Evolutionary conservation across 805 yeast species (phyloP), one percentile per base, ranked within the genome.

Genomic region (Barnettozyma sucrosica): DNA sequence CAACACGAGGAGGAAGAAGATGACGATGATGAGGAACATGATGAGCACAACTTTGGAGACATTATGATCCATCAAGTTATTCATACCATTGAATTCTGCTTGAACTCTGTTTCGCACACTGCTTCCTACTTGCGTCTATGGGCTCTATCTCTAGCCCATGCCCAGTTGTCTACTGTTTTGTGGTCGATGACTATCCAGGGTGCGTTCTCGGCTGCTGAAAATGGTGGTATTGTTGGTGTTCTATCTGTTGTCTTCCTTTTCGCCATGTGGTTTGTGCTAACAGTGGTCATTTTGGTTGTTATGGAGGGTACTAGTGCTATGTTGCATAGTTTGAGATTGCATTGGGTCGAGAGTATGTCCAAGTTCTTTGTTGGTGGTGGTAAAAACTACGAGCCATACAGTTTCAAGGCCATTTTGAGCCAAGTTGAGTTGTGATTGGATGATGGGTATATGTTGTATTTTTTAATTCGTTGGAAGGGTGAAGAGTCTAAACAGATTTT

Each of bases 281-380:
- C 99, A 0, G 92, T 90, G 36, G 85, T 87, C 55, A 89, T 93
- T 56, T 75, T 93, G 62, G 98, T 93, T 16, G 72, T 86, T 47
- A 93, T 93, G 99, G 99, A 93, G 69, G 99, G 99, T 51, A 93
- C 99, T 0, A 89, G 97, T 28, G 99, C 99, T 32, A 93, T 93
- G 99, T 79, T 93, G 63, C 99, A 93, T 70, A 85, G 97, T 23
- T 78, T 93, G 62, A 88, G 99, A 75, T 77, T 93, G 61, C 99
- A 93, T 67, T 93, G 99, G 99, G 99, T 93, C 52, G 99, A 93
- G 71, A 83, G 96, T 28, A 93, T 93, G 99, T 89, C 97, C 51
- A 93, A 93, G 72, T 95, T 85, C 71, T 93, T 90, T 62, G 93
- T 85, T 62, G 99, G 99, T 66, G 98, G 92, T 66, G 99, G 99